Evolutionary conservation across 352 stramenopile species (phyloP).

Genomic region (Phytophthora sp.): DNA sequence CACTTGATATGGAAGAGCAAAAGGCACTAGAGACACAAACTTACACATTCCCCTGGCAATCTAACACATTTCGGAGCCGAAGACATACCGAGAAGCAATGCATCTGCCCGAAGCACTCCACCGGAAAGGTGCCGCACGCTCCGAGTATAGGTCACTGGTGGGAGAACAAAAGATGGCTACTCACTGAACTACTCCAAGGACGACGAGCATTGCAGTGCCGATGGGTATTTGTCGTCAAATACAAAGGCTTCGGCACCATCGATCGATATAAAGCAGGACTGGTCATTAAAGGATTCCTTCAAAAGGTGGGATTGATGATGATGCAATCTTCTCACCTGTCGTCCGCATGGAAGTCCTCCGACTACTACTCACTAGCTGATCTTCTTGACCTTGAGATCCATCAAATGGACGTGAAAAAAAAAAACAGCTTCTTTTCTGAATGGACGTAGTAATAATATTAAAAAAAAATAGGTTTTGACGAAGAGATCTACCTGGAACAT

Average conservation of each 20-base stretch:
- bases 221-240: conserved; percentile 24
- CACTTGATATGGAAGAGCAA: conserved; percentile 3
- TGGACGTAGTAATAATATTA: too few species aligned
- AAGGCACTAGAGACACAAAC: not conserved
- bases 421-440: too few species aligned
- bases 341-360: not conserved
- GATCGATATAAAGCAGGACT: conserved; percentile 22
- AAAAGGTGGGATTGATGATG: not conserved
- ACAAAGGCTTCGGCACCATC: conserved; percentile 13
- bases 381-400: not conserved
- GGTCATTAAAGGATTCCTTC: conserved; percentile 15
- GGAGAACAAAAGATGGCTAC: conserved; percentile 17
- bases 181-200: not conserved
- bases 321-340: not conserved
- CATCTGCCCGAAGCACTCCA: conserved; percentile 5
- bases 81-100: conserved; percentile 7
- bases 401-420: too few species aligned
- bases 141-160: conserved; percentile 16
- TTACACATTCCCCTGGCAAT: conserved; percentile 6
- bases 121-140: not conserved
- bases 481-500: not conserved
- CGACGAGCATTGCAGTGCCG: not conserved
- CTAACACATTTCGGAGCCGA: conserved; percentile 14
- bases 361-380: not conserved
- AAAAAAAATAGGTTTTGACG: not conserved